These are phyloP conservation scores for Wolfiporia cocos DNA, from an alignment of 1,284 basidiomycete genomes.

Conservation along the genomic window DNA sequence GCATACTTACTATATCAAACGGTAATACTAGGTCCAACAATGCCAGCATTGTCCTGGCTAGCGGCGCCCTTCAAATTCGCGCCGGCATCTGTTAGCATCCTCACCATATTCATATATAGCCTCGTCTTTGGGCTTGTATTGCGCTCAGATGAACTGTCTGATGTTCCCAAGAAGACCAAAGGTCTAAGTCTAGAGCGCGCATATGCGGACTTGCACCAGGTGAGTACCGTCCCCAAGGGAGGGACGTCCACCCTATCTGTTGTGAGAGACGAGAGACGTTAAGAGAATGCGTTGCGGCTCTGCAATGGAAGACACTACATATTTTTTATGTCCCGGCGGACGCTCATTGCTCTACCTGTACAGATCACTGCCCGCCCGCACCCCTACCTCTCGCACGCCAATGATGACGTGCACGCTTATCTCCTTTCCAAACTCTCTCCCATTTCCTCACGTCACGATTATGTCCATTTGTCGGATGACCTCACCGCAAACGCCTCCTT, in stretches of 20 bases:
- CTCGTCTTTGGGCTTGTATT: constrained; percentile 47
- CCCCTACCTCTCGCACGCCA: constrained; percentile 71
- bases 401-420: constrained; percentile 57
- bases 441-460: constrained; percentile 35
- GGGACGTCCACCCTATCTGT: too few relatives aligned
- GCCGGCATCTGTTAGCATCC: constrained; percentile 40
- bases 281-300: too few relatives aligned
- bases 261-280: too few relatives aligned
- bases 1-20: too few relatives aligned
- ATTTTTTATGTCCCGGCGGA: too few relatives aligned
- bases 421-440: constrained; percentile 47
- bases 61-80: constrained; percentile 24
- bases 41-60: too few relatives aligned
- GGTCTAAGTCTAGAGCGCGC: constrained; percentile 54
- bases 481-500: constrained; percentile 52
- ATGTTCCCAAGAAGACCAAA: constrained; percentile 37
- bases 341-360: too few relatives aligned
- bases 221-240: constrained; percentile 25
- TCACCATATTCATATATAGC: constrained; percentile 46
- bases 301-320: too few relatives aligned
- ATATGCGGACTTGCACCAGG: constrained; percentile 53
- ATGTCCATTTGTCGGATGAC: constrained; percentile 51
- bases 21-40: too few relatives aligned
- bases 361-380: constrained; percentile 67
- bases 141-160: constrained; percentile 46